Base-by-base conservation (phyloP, 129 eudicot species). In the Flaveria ramosissima region DNA sequence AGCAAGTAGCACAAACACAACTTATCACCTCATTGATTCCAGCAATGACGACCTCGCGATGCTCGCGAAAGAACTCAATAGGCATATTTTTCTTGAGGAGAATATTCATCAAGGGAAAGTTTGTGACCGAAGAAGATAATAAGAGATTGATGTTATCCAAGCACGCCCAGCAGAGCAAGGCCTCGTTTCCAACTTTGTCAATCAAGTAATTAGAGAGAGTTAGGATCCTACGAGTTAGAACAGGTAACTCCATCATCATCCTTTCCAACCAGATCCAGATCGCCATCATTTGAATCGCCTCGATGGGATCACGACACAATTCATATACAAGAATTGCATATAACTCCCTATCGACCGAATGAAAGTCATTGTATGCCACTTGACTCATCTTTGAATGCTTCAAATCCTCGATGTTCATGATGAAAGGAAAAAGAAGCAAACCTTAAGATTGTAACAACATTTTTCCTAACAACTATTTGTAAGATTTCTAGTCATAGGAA, bases 221-320 rank as follows among this genome's bases (percentile, higher is more conserved):
- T 15, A 88, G 32, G 56, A 87, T 79, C 43, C 51, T 79, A 3
- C 55, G 73, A 14, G 87, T 69, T 17, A 86, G 17, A 9, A 75
- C 46, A 11, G 63, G 70, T 70, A 68, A 83, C 32, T 4, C 68
- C 21, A 26, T 64, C 12, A 83, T 76, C 5, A 52, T 36, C 47
- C 72, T 83, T 64, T 87, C 95, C 50, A 91, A 39, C 95, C 92
- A 88, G 6, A 91, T 71, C 95, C 97, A 91, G 9, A 91, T 68
- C 50, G 85, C 97, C 83, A 89, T 77, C 24, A 82, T 76, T 10
- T 86, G 84, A 47, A 91, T 83, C 16, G 86, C 83, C 63, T 88
- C 90, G 0, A 81, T 0, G 30, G 97, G 95, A 13, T 91, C 83
- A 24, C 92, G 89, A 56, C 74, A 61, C 0, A 87, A 85, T 12